phyloP scores from a whole-genome alignment of 371 early-diverging fungal genomes.

The Mortierella sp. region DNA sequence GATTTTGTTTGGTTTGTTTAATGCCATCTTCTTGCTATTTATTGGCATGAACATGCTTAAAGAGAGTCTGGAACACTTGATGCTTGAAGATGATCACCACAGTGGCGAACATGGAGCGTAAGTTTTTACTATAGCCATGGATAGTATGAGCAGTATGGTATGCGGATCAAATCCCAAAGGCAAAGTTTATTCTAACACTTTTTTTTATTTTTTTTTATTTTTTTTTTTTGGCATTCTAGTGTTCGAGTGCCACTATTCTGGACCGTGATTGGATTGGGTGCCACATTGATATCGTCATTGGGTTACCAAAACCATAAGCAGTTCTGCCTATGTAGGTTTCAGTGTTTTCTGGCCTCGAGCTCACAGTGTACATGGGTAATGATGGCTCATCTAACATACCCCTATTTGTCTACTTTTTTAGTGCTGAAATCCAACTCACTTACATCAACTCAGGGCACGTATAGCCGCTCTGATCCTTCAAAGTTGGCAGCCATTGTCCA shows the following conservation, averaged over 20 bases:
- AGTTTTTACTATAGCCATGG: constrained; percentile 12
- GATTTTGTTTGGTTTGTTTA: constrained; percentile 70
- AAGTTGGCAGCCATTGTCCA: constrained; percentile 6
- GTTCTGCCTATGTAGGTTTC: constrained; percentile 68
- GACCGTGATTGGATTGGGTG: constrained; percentile 61
- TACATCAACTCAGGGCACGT: constrained; percentile 13
- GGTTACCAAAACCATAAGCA: constrained; percentile 69
- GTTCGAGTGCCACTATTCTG: constrained; percentile 61
- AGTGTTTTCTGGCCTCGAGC: neutral
- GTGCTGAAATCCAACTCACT: constrained; percentile 22
- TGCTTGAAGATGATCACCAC: constrained; percentile 65
- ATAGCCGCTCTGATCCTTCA: constrained; percentile 16
- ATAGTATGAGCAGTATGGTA: neutral
- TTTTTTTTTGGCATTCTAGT: constrained; percentile 2
- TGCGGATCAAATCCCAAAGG: constrained; percentile 1
- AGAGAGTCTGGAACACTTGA: constrained; percentile 72
- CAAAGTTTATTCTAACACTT: neutral
- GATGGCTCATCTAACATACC: neutral
- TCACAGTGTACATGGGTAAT: neutral
- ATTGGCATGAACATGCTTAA: constrained; percentile 78
- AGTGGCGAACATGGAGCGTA: constrained; percentile 57
- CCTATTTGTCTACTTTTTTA: neutral
- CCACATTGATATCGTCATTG: constrained; percentile 64
- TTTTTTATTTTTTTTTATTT: neutral
- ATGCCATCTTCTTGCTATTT: constrained; percentile 71